Conservation (phyloP, 768 basidiomycete genomes). For the Tephrocybe sp. region DNA sequence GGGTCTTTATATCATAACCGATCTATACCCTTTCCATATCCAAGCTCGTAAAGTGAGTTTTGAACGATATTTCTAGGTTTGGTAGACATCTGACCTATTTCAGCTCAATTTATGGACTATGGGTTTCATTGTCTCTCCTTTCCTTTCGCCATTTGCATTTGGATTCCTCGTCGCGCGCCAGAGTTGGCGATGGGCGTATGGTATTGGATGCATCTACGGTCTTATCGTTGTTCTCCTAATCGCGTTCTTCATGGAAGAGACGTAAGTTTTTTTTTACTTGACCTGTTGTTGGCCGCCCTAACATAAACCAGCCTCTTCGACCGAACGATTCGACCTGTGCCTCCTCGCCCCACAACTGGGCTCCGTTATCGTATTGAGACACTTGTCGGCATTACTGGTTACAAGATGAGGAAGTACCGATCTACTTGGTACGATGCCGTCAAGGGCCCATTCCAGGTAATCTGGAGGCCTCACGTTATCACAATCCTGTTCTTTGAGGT, state of each 20-base stretch:
- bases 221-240: slow-evolving; percentile 54
- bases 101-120: slow-evolving; percentile 72
- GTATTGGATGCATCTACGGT: slow-evolving; percentile 59
- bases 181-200: slow-evolving; percentile 66
- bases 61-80: not conserved
- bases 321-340: slow-evolving; percentile 51
- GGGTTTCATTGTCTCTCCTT: slow-evolving; percentile 67
- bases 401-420: slow-evolving; percentile 55
- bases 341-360: slow-evolving; percentile 35
- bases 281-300: not conserved
- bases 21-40: slow-evolving; percentile 58
- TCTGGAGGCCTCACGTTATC: slow-evolving; percentile 63
- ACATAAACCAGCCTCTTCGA: slow-evolving; percentile 53
- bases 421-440: slow-evolving; percentile 46
- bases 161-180: slow-evolving; percentile 64
- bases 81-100: not conserved
- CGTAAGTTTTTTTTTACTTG: slow-evolving; percentile 33
- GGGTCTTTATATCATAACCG: slow-evolving; percentile 49
- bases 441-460: slow-evolving; percentile 43
- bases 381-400: slow-evolving; percentile 61
- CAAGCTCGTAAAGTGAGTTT: slow-evolving; percentile 47
- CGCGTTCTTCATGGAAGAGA: slow-evolving; percentile 61
- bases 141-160: slow-evolving; percentile 62
- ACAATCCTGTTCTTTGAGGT: slow-evolving; percentile 53
- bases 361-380: slow-evolving; percentile 55